Conservation (phyloP, 78 protist species). For the Dictyostelium firmibasis region DNA sequence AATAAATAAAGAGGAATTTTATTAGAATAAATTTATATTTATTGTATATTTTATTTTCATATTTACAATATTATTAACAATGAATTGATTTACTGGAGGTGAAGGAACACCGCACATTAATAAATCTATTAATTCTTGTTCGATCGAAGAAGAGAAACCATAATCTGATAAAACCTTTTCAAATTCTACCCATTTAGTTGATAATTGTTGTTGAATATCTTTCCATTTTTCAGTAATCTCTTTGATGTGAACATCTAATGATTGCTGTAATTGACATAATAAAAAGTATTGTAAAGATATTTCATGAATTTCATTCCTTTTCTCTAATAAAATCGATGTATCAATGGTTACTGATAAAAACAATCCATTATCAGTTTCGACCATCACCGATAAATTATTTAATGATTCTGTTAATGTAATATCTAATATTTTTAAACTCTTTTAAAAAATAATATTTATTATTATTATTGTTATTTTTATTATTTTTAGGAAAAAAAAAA, state of each 20-base stretch:
- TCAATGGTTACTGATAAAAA: not conserved
- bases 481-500: too few relatives aligned
- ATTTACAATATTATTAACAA: slow-evolving; percentile 18
- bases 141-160: slow-evolving; percentile 34
- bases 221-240: slow-evolving; percentile 17
- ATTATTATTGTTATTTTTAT: too few relatives aligned
- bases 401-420: slow-evolving; percentile 5
- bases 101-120: slow-evolving; percentile 56
- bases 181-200: not conserved
- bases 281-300: not conserved
- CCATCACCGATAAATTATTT: not conserved
- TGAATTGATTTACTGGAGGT: slow-evolving; percentile 26
- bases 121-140: slow-evolving; percentile 28
- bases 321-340: not conserved
- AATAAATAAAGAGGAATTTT: too few relatives aligned
- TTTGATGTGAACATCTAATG: not conserved
- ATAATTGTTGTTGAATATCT: not conserved
- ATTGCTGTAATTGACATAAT: not conserved
- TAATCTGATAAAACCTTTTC: slow-evolving; percentile 15
- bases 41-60: too few relatives aligned
- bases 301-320: slow-evolving; percentile 21
- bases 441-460: too few relatives aligned
- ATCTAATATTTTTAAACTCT: slow-evolving; percentile 20
- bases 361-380: slow-evolving; percentile 43
- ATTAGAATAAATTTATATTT: too few relatives aligned